Base-by-base conservation (phyloP, 371 early-diverging fungal genomes). In the Rhizopus stolonifer region DNA sequence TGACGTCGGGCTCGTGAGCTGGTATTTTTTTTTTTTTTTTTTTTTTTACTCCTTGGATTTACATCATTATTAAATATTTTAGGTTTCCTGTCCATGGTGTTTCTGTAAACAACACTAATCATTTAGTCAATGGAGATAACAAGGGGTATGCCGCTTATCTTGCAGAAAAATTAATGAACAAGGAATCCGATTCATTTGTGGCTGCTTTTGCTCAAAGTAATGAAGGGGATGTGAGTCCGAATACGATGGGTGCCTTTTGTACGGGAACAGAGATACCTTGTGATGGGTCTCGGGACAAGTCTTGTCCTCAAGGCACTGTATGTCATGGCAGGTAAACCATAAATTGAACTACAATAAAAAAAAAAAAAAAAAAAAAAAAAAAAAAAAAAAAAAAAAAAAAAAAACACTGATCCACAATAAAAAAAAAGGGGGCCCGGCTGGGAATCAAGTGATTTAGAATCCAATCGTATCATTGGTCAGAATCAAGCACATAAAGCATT, bases 51-150 rank as follows among this genome's bases (percentile, higher is more conserved):
- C 9, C 17, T 52, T 39, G 64, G 65, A 6, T 46, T 49, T 10
- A 45, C n/a, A n/a, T n/a, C n/a, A n/a, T n/a, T n/a, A n/a, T n/a
- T n/a, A n/a, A n/a, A n/a, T n/a, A n/a, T n/a, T n/a, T n/a, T 60
- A 85, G 82, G 82, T 84, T 85, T 64, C 69, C 85, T 22, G 86
- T 85, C 0, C 87, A 87, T 59, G 79, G 81, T 13, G 76, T 76
- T 1, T 77, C 79, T n/a, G 70, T 87, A 56, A 80, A 82, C 23
- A 78, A 74, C 17, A 71, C 70, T 13, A 84, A 84, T 50, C 45
- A 54, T 47, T 54, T 79, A 5, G 66, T 85, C 14, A 74, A 72
- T 47, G 85, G 84, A 10, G 87, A 87, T 52, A 87, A 87, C 70
- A 87, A 87, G 55, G 87, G 87, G 0, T 82, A 77, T 50, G 86